A percentile compares a stretch with the other conserved stretches of the same genome.
phyloP scores from a whole-genome alignment of 2,329 filamentous ascomycete species.

The Xylaria sp. region DNA sequence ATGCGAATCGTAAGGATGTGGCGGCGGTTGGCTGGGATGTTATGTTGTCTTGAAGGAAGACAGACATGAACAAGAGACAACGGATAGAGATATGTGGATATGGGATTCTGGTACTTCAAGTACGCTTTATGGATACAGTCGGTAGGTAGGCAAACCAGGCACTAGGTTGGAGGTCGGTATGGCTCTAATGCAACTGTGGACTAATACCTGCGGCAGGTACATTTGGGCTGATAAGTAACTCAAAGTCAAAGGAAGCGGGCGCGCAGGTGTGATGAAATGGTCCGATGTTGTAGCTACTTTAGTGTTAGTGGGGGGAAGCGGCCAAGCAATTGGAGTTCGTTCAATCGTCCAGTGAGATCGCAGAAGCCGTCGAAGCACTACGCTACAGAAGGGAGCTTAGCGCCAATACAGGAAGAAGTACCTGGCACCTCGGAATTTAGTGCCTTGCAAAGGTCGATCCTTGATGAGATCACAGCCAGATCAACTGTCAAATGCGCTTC shows the following conservation, averaged over 20 bases:
- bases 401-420: constrained; percentile 4
- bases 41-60: constrained; percentile 7
- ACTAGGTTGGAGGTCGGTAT: background rate
- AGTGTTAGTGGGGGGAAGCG: constrained; percentile 20
- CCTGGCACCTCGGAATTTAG: background rate
- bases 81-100: background rate
- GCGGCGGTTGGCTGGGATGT: constrained; percentile 1
- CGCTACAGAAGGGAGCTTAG: constrained; percentile 20
- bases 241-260: constrained; percentile 12
- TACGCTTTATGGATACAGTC: constrained; percentile 1
- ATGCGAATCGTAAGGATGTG: constrained; percentile 1
- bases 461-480: constrained; percentile 24
- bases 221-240: background rate
- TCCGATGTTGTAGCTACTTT: constrained; percentile 29
- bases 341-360: constrained; percentile 15
- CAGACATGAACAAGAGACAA: background rate
- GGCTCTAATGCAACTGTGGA: background rate
- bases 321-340: constrained; percentile 28
- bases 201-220: constrained; percentile 1
- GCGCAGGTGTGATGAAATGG: constrained; percentile 24
- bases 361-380: constrained; percentile 19
- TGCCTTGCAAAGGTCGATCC: constrained; percentile 20
- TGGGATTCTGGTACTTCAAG: background rate
- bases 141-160: background rate
- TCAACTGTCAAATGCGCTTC: background rate